Evolutionary conservation across 2,329 filamentous ascomycete species (phyloP), one percentile per base, ranked within the genome.

Genomic region (Aspergillus ochraceoroseus): DNA sequence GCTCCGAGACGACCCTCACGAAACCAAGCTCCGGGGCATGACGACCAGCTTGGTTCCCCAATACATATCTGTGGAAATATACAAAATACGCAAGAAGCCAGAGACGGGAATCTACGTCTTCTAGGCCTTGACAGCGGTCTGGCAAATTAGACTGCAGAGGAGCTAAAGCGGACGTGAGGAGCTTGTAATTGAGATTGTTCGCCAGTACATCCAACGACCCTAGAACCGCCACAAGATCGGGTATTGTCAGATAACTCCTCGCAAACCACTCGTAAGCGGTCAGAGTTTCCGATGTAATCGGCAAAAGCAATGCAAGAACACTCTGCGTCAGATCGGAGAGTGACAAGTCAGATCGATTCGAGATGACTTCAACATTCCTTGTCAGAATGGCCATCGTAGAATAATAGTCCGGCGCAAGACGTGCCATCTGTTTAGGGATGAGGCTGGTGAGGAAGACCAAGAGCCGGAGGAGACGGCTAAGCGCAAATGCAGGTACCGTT

Each of bases 61-160:
- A 60, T n/a, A 68, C 68, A 51, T 70, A 66, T 25, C 69, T 68
- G 47, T 77, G 71, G 51, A 79, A 73, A 55, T 70, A 80, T 32
- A 83, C 76, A 45, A 81, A 72, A 47, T 77, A 74, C 15, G 74
- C 71, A 28, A 83, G 65, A 6, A 83, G 63, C 68, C 77, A 80
- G 12, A 80, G 57, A 11, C 73, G 70, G 43, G 61, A 62, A 28
- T 68, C 61, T 7, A 58, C 56, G 44, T 65, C 62, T 15, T 61
- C 56, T 19, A 64, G 35, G 51, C 51, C 38, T 45, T 62, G 46
- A 12, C 59, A 55, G 4, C 48, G 51, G 19, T 54, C 50, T 18
- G 41, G 36, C 5, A 49, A 43, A 9, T 51, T 42, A 51, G 32
- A 57, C 51, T 57, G 65, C 46, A 51, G 45, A 38, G 57, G 44